These are phyloP conservation scores for Funneliformis geosporum DNA, from an alignment of 192 early-diverging fungal species.

Conservation along the genomic window DNA sequence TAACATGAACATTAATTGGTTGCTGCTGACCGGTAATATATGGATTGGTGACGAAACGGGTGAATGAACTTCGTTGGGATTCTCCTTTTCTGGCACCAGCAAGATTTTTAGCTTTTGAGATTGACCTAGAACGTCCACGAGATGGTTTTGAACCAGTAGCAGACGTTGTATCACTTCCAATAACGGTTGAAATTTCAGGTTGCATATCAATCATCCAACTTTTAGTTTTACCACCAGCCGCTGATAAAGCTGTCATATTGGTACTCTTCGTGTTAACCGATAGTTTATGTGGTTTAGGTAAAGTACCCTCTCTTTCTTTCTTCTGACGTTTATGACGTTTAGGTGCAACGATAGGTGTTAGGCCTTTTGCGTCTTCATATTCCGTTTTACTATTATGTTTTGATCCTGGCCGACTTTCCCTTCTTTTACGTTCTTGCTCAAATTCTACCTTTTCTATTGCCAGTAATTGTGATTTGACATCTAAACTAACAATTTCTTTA, in stretches of 20 bases:
- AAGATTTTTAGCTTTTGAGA: neutral
- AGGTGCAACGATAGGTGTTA: slow-evolving; percentile 34
- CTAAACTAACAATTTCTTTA: slow-evolving; percentile 65
- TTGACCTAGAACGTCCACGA: neutral
- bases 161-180: neutral
- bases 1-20: slow-evolving; percentile 21
- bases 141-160: neutral
- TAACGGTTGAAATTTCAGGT: neutral
- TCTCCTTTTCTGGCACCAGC: slow-evolving; percentile 6
- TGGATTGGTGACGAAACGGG: slow-evolving; percentile 22
- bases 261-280: slow-evolving; percentile 57
- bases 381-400: slow-evolving; percentile 41
- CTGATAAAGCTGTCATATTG: slow-evolving; percentile 59
- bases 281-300: slow-evolving; percentile 44
- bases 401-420: slow-evolving; percentile 48
- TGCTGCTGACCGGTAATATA: slow-evolving; percentile 35
- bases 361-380: slow-evolving; percentile 35
- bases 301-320: slow-evolving; percentile 46
- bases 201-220: slow-evolving; percentile 54
- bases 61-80: slow-evolving; percentile 9
- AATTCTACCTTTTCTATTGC: slow-evolving; percentile 71
- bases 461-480: slow-evolving; percentile 68
- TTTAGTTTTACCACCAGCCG: slow-evolving; percentile 56
- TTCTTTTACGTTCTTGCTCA: slow-evolving; percentile 63
- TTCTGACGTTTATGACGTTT: slow-evolving; percentile 50